Conservation (phyloP, 2,329 filamentous ascomycete genomes). For the Venturia oleaginea region DNA sequence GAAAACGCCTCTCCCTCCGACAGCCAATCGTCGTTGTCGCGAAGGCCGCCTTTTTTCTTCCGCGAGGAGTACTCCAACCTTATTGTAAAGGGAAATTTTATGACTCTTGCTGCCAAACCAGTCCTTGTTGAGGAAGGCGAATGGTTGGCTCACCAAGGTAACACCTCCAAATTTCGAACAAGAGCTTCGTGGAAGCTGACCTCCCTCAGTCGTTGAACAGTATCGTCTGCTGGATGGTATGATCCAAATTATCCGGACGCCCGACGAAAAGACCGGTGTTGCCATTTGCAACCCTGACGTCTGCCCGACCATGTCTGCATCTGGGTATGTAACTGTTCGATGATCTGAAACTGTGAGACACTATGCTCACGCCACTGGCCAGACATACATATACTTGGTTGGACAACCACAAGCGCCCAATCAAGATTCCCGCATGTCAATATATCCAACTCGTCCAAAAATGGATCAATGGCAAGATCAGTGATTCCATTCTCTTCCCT, state of each 20-base stretch:
- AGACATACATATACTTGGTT: slow-evolving; percentile 97
- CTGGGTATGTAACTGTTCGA: slow-evolving; percentile 53
- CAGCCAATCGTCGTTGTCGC: slow-evolving; percentile 39
- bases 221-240: slow-evolving; percentile 84
- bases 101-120: slow-evolving; percentile 86
- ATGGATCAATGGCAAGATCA: slow-evolving; percentile 94
- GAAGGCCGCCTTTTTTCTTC: slow-evolving; percentile 66
- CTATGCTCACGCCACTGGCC: slow-evolving; percentile 23
- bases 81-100: slow-evolving; percentile 95
- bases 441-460: slow-evolving; percentile 95
- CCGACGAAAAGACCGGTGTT: slow-evolving; percentile 63
- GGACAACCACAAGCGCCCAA: slow-evolving; percentile 75
- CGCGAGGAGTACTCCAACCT: slow-evolving; percentile 68
- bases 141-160: slow-evolving; percentile 94
- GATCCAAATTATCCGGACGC: slow-evolving; percentile 78
- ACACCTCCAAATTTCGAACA: slow-evolving; percentile 19
- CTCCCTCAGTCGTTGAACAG: slow-evolving; percentile 70
- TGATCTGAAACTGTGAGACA: neutral
- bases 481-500: slow-evolving; percentile 82
- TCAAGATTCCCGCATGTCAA: slow-evolving; percentile 83
- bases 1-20: slow-evolving; percentile 44
- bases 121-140: slow-evolving; percentile 91
- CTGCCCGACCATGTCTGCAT: slow-evolving; percentile 91
- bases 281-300: slow-evolving; percentile 75
- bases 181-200: neutral